These are phyloP conservation scores for Fomitiporia mediterranea DNA, from an alignment of 1,284 basidiomycete species.

Conservation along the genomic window DNA sequence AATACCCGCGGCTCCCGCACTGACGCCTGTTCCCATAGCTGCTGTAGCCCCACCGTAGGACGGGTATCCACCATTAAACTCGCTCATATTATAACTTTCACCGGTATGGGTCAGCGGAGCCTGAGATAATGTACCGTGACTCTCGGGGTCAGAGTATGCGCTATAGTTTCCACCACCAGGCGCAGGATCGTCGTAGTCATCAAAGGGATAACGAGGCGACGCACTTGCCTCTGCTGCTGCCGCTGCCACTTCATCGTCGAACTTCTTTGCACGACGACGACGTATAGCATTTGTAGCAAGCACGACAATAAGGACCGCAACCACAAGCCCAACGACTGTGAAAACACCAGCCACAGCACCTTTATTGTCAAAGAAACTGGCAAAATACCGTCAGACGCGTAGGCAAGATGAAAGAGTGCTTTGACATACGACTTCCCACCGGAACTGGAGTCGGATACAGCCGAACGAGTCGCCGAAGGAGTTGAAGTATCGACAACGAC, in stretches of 20 bases:
- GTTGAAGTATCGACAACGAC: constrained; percentile 17
- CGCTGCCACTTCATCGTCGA: constrained; percentile 65
- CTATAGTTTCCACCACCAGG: constrained; percentile 24
- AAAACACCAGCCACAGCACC: constrained; percentile 69
- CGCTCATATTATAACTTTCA: constrained; percentile 47
- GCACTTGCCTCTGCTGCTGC: constrained; percentile 53
- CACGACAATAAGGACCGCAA: constrained; percentile 45
- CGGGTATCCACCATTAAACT: constrained; percentile 31
- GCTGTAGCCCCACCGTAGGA: constrained; percentile 3
- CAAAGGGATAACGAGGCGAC: constrained; percentile 47
- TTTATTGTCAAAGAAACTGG: constrained; percentile 66
- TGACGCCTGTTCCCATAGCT: constrained; percentile 21
- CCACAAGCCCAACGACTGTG: constrained; percentile 60
- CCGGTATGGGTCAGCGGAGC: constrained; percentile 38
- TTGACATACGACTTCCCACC: background rate
- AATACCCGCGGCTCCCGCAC: constrained; percentile 27
- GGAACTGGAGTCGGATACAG: background rate
- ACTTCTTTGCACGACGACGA: constrained; percentile 55
- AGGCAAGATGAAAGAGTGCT: background rate
- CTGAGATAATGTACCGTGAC: constrained; percentile 51
- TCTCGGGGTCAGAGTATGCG: constrained; percentile 50
- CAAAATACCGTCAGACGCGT: constrained; percentile 1
- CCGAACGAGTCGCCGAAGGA: constrained; percentile 13
- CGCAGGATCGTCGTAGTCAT: constrained; percentile 40
- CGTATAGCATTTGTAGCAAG: constrained; percentile 51